These are phyloP conservation scores for Chloris gayana DNA, from an alignment of 176 grass and related monocot genomes.

Conservation along the genomic window DNA sequence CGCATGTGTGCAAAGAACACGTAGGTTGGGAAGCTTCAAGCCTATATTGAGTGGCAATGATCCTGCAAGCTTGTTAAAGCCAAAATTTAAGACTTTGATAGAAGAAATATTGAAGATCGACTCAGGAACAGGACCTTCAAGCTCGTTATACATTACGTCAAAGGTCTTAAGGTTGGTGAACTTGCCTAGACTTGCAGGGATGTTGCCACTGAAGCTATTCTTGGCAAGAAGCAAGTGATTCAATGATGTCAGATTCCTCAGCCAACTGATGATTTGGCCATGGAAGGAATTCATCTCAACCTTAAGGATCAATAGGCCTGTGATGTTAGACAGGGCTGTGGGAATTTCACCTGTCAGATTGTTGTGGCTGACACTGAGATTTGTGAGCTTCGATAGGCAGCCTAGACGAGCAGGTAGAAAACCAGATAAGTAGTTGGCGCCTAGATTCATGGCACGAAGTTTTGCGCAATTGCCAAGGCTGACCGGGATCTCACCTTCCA, in stretches of 20 bases:
- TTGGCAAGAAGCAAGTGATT: background rate
- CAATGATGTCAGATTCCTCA: constrained; percentile 40
- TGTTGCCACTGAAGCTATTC: constrained; percentile 29
- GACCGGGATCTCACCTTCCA: constrained; percentile 18
- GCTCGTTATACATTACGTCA: background rate
- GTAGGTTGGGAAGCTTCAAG: constrained; percentile 18
- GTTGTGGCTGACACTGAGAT: background rate
- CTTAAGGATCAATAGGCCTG: background rate
- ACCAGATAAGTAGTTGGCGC: background rate
- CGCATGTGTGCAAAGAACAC: background rate
- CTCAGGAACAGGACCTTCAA: constrained; percentile 12
- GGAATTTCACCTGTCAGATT: constrained; percentile 26
- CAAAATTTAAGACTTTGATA: background rate
- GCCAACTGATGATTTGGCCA: constrained; percentile 1
- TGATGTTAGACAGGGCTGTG: background rate
- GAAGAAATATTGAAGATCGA: constrained; percentile 36
- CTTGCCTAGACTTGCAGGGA: constrained; percentile 8
- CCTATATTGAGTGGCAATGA: constrained; percentile 24
- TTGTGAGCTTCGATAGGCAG: constrained; percentile 9
- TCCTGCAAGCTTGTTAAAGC: constrained; percentile 9
- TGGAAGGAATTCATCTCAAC: background rate
- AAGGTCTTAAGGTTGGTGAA: background rate
- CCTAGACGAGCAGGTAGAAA: background rate
- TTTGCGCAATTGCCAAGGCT: background rate
- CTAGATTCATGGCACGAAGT: background rate